Conservation (phyloP, 1,139 yeast species). For the Magnusiomyces tetraspermus region DNA sequence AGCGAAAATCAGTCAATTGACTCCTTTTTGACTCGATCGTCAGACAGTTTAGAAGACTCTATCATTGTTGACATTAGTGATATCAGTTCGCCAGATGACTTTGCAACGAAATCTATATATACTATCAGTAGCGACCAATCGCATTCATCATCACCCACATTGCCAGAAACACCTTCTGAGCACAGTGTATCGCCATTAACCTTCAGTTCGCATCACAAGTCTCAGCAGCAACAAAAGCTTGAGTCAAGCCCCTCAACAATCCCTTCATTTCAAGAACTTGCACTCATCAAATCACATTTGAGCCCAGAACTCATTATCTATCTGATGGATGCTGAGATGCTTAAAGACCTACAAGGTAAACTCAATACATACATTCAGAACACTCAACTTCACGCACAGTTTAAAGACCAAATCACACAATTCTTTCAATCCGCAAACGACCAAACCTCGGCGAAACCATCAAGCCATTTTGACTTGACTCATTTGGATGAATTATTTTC, state of each 20-base stretch:
- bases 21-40: not conserved
- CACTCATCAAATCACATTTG: not conserved
- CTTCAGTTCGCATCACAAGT: not conserved
- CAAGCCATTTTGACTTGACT: not conserved
- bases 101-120: not conserved
- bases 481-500: too few species aligned
- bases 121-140: constrained; percentile 1
- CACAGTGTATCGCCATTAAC: not conserved
- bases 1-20: not conserved
- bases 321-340: not conserved
- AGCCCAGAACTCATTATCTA: not conserved
- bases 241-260: not conserved
- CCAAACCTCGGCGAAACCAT: not conserved
- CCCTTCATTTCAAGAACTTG: not conserved
- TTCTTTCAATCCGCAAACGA: not conserved
- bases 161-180: constrained; percentile 1
- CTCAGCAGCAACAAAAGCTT: not conserved
- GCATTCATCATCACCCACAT: not conserved
- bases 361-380: not conserved
- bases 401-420: not conserved
- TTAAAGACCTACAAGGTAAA: not conserved
- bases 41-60: not conserved
- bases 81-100: not conserved
- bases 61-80: not conserved
- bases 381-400: not conserved